These are phyloP conservation scores for Dalechampia spathulata DNA, from an alignment of 441 rosid species.

Conservation along the genomic window DNA sequence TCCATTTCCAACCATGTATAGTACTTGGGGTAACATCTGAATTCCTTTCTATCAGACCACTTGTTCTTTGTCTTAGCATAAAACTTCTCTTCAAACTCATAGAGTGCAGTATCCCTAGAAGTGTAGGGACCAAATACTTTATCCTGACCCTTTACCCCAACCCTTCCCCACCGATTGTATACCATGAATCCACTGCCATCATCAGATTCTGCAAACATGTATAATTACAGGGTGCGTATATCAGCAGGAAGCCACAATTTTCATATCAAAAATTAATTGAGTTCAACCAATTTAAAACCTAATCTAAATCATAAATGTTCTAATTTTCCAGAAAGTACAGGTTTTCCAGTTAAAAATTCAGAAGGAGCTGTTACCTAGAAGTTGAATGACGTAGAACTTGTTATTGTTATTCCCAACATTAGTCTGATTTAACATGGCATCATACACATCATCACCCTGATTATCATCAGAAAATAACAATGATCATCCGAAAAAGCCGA, in stretches of 20 bases:
- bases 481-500: too few species aligned
- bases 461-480: slow-evolving; percentile 4
- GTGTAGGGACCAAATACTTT: slow-evolving; percentile 67
- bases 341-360: too few species aligned
- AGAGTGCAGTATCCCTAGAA: slow-evolving; percentile 40
- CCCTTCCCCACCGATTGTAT: slow-evolving; percentile 75
- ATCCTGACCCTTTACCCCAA: slow-evolving; percentile 76
- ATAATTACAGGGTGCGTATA: slow-evolving; percentile 2
- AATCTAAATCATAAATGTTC: neutral
- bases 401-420: slow-evolving; percentile 61
- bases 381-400: slow-evolving; percentile 68
- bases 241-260: neutral
- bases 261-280: neutral
- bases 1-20: slow-evolving; percentile 86
- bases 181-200: slow-evolving; percentile 45
- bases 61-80: slow-evolving; percentile 55
- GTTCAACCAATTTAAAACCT: neutral
- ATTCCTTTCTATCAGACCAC: slow-evolving; percentile 54
- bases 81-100: slow-evolving; percentile 58
- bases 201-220: slow-evolving; percentile 50
- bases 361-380: slow-evolving; percentile 39
- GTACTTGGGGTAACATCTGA: slow-evolving; percentile 46
- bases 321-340: too few species aligned
- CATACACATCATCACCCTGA: slow-evolving; percentile 68
- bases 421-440: slow-evolving; percentile 77